Evolutionary conservation across 129 eudicot species (phyloP).

Genomic region (sunflower (Helianthus annuus)): HanXRQr2.0-SUNRISE NC_035442.2:38056789-38057288

Average conservation of each 20-base stretch:
- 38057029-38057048: conserved; percentile 81
- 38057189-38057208: conserved; percentile 70
- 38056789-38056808: too few species aligned
- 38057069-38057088: conserved; percentile 78
- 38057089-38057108: conserved; percentile 36
- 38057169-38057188: conserved; percentile 70
- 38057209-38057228: conserved; percentile 89
- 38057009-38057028: conserved; percentile 35
- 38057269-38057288: conserved; percentile 54
- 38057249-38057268: conserved; percentile 58
- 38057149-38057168: conserved; percentile 85
- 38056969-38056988: neutral
- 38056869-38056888: neutral
- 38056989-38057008: neutral
- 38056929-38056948: neutral
- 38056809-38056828: too few species aligned
- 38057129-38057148: conserved; percentile 57
- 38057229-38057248: conserved; percentile 83
- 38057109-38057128: conserved; percentile 30
- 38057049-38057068: conserved; percentile 55
- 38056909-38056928: neutral
- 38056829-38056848: neutral
- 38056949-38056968: neutral
- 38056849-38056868: neutral
- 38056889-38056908: neutral